Evolutionary conservation across 2,329 filamentous ascomycete genomes (phyloP).

Genomic region (Cadophora sp.): DNA sequence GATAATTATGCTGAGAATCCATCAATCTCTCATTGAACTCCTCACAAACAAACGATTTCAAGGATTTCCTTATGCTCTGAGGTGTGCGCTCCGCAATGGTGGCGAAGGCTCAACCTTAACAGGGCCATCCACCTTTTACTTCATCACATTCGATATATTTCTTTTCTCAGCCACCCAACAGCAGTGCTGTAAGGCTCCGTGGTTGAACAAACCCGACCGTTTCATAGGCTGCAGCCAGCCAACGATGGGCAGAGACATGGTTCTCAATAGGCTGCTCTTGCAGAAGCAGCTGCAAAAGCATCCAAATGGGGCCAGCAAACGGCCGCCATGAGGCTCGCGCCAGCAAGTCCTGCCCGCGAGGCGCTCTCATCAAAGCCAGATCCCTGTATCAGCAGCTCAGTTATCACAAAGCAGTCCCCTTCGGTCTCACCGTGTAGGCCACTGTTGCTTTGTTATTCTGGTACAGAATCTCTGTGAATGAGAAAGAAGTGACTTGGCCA

Average conservation of each 20-base stretch:
- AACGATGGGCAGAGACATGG: not conserved
- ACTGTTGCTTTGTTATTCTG: not conserved
- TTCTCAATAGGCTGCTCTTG: conserved; percentile 3
- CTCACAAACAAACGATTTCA: not conserved
- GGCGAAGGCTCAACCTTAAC: not conserved
- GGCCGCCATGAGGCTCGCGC: not conserved
- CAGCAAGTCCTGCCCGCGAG: not conserved
- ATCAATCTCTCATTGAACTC: not conserved
- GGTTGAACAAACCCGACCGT: conserved; percentile 13
- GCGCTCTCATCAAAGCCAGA: not conserved
- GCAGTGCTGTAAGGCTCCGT: conserved; percentile 13
- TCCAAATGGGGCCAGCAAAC: conserved; percentile 10
- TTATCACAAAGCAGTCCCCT: conserved; percentile 4
- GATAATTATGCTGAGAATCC: not conserved
- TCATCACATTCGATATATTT: not conserved
- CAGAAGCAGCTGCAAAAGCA: not conserved
- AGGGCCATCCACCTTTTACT: not conserved
- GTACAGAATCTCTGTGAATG: conserved; percentile 6
- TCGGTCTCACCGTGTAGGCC: conserved; percentile 7
- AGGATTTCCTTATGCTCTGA: not conserved
- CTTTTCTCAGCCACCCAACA: conserved; percentile 13
- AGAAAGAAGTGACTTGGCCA: not conserved
- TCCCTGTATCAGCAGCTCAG: conserved; percentile 5
- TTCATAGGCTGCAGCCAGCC: conserved; percentile 26
- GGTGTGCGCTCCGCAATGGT: not conserved